Conservation (phyloP, 2,329 filamentous ascomycete species). For the Nigrospora osmanthi region DNA sequence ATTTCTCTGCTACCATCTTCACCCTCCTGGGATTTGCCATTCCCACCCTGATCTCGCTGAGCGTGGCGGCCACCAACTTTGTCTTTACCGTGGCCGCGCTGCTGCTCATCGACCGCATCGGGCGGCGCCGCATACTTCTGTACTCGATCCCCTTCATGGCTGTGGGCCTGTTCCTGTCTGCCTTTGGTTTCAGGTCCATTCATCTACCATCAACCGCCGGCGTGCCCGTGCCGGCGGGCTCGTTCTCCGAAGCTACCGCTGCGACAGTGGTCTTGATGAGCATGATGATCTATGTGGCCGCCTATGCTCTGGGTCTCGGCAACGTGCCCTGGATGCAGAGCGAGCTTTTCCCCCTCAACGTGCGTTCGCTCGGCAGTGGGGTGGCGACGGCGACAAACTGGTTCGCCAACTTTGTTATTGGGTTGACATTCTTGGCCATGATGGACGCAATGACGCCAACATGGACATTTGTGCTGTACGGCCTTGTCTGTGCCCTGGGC, state of each 20-base stretch:
- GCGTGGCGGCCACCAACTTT: slow-evolving; percentile 78
- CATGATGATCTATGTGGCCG: slow-evolving; percentile 76
- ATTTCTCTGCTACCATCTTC: slow-evolving; percentile 81
- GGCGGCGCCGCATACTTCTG: slow-evolving; percentile 71
- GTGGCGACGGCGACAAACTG: slow-evolving; percentile 77
- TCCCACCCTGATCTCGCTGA: slow-evolving; percentile 72
- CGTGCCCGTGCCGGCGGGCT: neutral
- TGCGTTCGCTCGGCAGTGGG: slow-evolving; percentile 65
- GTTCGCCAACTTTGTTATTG: slow-evolving; percentile 79
- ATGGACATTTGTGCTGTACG: slow-evolving; percentile 79
- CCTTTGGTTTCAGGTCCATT: slow-evolving; percentile 64
- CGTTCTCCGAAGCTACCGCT: slow-evolving; percentile 17
- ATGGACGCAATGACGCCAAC: slow-evolving; percentile 68
- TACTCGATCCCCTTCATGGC: slow-evolving; percentile 82
- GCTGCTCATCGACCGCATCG: slow-evolving; percentile 69
- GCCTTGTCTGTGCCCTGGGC: slow-evolving; percentile 57
- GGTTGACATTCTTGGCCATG: slow-evolving; percentile 80
- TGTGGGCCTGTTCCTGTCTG: slow-evolving; percentile 60
- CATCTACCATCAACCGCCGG: slow-evolving; percentile 28
- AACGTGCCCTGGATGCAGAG: slow-evolving; percentile 96
- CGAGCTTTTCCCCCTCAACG: slow-evolving; percentile 76
- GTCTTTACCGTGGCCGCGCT: slow-evolving; percentile 70
- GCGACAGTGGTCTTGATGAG: slow-evolving; percentile 59
- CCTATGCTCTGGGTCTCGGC: slow-evolving; percentile 80
- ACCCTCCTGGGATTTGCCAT: slow-evolving; percentile 68